Evolutionary conservation across 257 asterid genomes (phyloP).

Genomic region (Solanum neorickii): DNA sequence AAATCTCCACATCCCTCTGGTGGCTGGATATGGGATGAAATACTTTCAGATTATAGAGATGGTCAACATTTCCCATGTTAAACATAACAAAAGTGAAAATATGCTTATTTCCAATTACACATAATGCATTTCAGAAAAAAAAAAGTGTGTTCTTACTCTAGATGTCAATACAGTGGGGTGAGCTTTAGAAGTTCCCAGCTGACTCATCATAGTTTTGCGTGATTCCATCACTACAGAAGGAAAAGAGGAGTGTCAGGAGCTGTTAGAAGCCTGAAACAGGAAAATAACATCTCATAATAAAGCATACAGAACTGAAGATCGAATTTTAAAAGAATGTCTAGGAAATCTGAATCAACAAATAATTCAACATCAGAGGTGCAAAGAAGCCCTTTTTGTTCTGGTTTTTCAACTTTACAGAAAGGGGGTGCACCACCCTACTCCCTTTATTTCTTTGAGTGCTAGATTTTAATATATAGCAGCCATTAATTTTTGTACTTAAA

Average conservation of each 20-base stretch:
- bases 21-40: neutral
- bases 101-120: neutral
- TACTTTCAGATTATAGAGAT: neutral
- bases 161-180: constrained; percentile 72
- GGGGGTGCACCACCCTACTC: neutral
- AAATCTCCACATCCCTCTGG: neutral
- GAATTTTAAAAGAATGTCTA: neutral
- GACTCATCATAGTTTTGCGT: constrained; percentile 64
- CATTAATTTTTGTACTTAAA: neutral
- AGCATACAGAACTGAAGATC: neutral
- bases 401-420: neutral
- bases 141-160: constrained; percentile 45
- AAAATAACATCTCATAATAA: constrained; percentile 11
- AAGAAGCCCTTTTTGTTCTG: neutral
- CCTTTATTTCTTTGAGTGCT: neutral
- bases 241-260: constrained; percentile 98
- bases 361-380: neutral
- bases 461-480: neutral
- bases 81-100: too few species aligned
- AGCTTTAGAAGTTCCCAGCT: constrained; percentile 65
- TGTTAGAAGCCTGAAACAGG: constrained; percentile 74
- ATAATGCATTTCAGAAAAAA: neutral
- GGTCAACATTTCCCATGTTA: neutral
- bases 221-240: constrained; percentile 88
- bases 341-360: neutral